These are phyloP conservation scores for Pseudonitzschia multiseries DNA, from an alignment of 108 stramenopile genomes.

Conservation along the genomic window DNA sequence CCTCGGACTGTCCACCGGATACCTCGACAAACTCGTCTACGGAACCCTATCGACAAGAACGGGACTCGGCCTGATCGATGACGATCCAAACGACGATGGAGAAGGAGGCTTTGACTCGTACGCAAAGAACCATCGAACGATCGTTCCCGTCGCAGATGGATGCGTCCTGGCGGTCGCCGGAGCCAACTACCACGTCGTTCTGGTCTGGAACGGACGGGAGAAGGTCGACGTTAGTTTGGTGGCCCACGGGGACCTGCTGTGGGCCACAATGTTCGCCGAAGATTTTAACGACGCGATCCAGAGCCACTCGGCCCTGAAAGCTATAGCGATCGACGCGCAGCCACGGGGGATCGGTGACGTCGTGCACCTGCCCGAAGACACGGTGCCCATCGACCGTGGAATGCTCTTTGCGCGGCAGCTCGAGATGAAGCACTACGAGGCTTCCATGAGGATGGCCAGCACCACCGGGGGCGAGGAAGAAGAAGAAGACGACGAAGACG, in stretches of 20 bases:
- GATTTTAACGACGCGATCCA: constrained; percentile 5
- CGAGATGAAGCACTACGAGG: not conserved
- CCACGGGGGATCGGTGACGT: constrained; percentile 56
- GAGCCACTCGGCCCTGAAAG: not conserved
- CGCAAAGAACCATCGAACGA: not conserved
- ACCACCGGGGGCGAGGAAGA: not conserved
- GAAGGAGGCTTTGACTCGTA: constrained; percentile 1
- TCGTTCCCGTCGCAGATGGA: constrained; percentile 21
- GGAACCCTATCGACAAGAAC: not conserved
- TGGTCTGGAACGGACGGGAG: constrained; percentile 41
- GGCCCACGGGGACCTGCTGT: not conserved
- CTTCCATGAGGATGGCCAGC: too few relatives aligned
- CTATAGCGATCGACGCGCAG: constrained; percentile 33
- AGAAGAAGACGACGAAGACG: not conserved
- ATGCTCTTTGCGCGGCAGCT: not conserved
- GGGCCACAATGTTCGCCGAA: not conserved
- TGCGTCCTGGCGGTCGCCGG: constrained; percentile 9
- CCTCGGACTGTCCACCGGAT: not conserved
- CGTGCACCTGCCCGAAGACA: constrained; percentile 40
- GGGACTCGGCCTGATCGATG: not conserved
- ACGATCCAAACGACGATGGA: not conserved
- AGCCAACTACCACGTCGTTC: constrained; percentile 17
- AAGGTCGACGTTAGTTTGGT: constrained; percentile 45
- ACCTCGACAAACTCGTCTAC: not conserved
- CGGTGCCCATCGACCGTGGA: not conserved